A percentile compares a stretch with the other conserved stretches of the same genome.
phyloP scores from a whole-genome alignment of 2,329 filamentous ascomycete species.

The Fusarium equiseti region DNA sequence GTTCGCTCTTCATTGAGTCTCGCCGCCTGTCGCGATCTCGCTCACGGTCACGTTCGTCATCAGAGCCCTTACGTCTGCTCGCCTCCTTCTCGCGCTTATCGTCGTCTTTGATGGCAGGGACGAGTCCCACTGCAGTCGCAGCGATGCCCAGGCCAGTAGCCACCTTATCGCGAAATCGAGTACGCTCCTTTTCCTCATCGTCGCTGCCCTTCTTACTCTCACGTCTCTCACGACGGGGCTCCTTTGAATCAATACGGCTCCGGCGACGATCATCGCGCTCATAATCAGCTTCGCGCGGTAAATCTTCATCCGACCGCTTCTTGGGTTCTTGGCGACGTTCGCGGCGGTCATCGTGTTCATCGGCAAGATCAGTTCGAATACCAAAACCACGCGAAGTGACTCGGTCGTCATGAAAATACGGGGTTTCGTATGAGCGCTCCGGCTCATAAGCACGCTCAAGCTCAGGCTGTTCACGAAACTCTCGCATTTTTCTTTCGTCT shows the following conservation, averaged over 20 bases:
- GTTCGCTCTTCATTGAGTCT: conserved; percentile 4
- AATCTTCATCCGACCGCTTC: conserved; percentile 50
- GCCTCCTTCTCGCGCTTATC: conserved; percentile 53
- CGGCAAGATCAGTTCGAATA: conserved; percentile 58
- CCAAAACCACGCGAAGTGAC: conserved; percentile 64
- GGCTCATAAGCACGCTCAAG: conserved; percentile 44
- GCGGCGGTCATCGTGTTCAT: conserved; percentile 58
- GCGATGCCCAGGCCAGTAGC: conserved; percentile 62
- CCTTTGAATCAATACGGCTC: conserved; percentile 41
- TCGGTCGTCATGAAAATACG: conserved; percentile 60
- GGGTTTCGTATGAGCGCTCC: conserved; percentile 46
- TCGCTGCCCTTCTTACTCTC: conserved; percentile 50
- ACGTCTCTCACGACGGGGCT: conserved; percentile 48
- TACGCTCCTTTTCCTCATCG: conserved; percentile 56
- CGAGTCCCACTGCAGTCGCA: conserved; percentile 62
- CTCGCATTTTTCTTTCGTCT: conserved; percentile 59
- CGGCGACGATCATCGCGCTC: conserved; percentile 50
- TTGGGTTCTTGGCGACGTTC: conserved; percentile 52
- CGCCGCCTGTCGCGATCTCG: conserved; percentile 29
- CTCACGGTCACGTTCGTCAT: conserved; percentile 49
- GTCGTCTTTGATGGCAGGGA: conserved; percentile 54
- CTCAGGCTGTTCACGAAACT: conserved; percentile 58
- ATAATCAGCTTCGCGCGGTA: conserved; percentile 45
- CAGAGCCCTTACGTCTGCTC: conserved; percentile 48
- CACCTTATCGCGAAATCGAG: conserved; percentile 62